Percentiles rank a stretch among this genome's conserved stretches.
These are phyloP conservation scores for Collariella sp. DNA, from an alignment of 495 filamentous ascomycete genomes.

Conservation along the genomic window DNA sequence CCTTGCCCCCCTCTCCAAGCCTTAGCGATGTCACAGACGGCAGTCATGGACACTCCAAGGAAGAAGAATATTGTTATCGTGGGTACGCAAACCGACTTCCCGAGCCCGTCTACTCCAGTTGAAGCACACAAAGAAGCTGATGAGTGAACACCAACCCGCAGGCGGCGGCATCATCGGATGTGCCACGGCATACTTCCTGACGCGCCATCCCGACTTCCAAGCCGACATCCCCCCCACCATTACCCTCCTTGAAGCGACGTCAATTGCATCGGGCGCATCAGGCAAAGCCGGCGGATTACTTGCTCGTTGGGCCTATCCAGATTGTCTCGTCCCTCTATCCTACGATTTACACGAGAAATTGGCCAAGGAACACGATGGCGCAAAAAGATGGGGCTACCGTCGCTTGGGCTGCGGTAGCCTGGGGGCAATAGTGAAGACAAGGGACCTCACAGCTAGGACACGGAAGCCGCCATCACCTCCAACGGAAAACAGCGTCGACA, in stretches of 20 bases:
- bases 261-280: conserved; percentile 84
- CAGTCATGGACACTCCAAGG: conserved; percentile 17
- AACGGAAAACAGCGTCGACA: conserved; percentile 7
- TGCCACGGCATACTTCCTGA: conserved; percentile 89
- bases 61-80: conserved; percentile 61
- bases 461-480: conserved; percentile 1
- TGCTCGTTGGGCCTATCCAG: conserved; percentile 88
- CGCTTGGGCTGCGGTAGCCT: conserved; percentile 68
- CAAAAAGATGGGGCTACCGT: conserved; percentile 80
- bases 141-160: conserved; percentile 19
- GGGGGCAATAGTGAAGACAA: conserved; percentile 45
- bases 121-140: background rate
- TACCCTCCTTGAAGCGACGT: conserved; percentile 80
- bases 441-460: conserved; percentile 28
- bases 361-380: conserved; percentile 75
- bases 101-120: background rate
- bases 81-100: conserved; percentile 38
- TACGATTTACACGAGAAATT: conserved; percentile 77
- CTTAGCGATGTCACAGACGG: no score
- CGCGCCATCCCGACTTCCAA: conserved; percentile 80
- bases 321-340: conserved; percentile 74
- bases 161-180: conserved; percentile 94
- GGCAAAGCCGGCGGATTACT: conserved; percentile 93
- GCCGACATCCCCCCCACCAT: conserved; percentile 63
- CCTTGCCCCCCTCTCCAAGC: no score